phyloP scores from a whole-genome alignment of 306 rosid genomes.

The Amphicarpaea edgeworthii region DNA sequence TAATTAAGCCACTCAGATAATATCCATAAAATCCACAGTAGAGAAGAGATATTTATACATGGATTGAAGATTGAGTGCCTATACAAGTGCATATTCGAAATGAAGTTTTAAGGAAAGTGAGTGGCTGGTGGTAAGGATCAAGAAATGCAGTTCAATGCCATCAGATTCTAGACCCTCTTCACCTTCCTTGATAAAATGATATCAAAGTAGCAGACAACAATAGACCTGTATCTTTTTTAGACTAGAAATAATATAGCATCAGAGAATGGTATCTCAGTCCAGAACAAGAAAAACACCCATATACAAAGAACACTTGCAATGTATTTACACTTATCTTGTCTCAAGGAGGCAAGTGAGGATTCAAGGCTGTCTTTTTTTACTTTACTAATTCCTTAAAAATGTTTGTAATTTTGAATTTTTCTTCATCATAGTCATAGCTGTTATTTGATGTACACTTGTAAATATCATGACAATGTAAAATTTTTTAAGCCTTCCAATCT shows the following conservation, averaged over 20 bases:
- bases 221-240: too few species aligned
- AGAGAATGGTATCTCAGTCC: not conserved
- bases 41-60: not conserved
- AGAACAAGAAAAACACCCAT: not conserved
- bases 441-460: not conserved
- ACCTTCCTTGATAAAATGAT: too few species aligned
- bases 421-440: not conserved
- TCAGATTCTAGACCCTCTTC: too few species aligned
- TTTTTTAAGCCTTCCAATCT: too few species aligned
- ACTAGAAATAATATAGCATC: not conserved
- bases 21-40: slow-evolving; percentile 1
- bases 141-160: too few species aligned
- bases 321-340: not conserved
- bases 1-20: slow-evolving; percentile 12
- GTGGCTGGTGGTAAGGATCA: not conserved
- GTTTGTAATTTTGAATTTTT: not conserved
- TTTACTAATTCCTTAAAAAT: not conserved
- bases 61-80: slow-evolving; percentile 34
- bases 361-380: not conserved
- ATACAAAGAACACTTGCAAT: not conserved
- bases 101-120: not conserved
- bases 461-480: too few species aligned
- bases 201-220: too few species aligned
- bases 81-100: slow-evolving; percentile 12
- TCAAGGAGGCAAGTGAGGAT: not conserved